Conservation (phyloP, 805 yeast genomes). For the Cyberlindnera nakhonratchasimensis region DNA sequence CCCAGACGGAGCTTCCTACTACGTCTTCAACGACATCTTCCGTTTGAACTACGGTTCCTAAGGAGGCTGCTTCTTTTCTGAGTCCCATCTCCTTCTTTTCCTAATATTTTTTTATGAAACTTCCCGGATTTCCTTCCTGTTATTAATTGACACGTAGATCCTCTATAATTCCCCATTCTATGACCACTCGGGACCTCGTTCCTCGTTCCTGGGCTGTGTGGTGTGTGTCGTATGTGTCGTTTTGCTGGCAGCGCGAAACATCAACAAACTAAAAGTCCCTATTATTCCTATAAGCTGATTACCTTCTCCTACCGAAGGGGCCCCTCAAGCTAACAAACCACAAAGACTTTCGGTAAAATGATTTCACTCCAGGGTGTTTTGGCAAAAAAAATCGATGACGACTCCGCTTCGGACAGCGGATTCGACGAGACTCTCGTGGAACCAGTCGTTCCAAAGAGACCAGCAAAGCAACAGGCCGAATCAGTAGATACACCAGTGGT, state of each 20-base stretch:
- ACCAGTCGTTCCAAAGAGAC: constrained; percentile 16
- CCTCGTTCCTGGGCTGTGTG: too few species aligned
- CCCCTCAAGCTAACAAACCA: too few species aligned
- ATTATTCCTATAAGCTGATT: too few species aligned
- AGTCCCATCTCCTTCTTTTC: not conserved
- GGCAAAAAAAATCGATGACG: constrained; percentile 3
- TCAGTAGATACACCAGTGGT: not conserved
- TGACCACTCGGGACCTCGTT: too few species aligned
- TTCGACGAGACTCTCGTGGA: not conserved
- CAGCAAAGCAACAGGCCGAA: constrained; percentile 6
- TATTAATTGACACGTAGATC: not conserved
- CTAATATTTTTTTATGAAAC: not conserved
- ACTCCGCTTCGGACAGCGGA: constrained; percentile 1
- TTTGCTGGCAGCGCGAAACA: not conserved
- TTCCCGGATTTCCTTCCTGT: too few species aligned
- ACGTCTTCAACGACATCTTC: constrained; percentile 94
- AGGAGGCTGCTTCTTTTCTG: not conserved
- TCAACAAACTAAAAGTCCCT: not conserved
- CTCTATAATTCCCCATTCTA: not conserved
- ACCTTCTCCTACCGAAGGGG: not conserved
- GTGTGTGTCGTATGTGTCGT: too few species aligned
- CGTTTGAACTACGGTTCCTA: constrained; percentile 81
- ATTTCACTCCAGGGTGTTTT: constrained; percentile 5
- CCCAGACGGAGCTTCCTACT: constrained; percentile 89
- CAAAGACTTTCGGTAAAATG: constrained; percentile 3